These are phyloP conservation scores for Wallacemonas sp. DNA, from an alignment of 208 protist species.

Conservation along the genomic window DNA sequence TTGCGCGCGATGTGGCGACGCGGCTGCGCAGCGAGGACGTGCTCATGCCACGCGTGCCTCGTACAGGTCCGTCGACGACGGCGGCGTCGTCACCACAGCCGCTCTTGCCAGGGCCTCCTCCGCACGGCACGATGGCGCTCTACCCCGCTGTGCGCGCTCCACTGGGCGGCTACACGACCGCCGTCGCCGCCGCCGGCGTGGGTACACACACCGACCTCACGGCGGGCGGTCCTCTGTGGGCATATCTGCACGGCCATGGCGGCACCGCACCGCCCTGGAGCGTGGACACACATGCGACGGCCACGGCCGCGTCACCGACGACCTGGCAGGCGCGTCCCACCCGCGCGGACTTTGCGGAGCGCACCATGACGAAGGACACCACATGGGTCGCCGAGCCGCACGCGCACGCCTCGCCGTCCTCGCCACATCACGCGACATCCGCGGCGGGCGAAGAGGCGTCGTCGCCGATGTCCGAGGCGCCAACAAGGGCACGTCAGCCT, in stretches of 20 bases:
- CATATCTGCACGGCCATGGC: not conserved
- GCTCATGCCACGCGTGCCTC: not conserved
- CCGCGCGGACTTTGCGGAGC: too few species aligned
- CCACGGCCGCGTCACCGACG: too few species aligned
- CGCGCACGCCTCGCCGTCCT: too few species aligned
- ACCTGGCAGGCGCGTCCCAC: too few species aligned
- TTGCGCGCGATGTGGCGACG: slow-evolving; percentile 3
- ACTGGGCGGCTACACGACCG: not conserved
- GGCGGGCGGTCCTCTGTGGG: slow-evolving; percentile 1
- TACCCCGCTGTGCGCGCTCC: not conserved
- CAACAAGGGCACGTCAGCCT: too few species aligned
- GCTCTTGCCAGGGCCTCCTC: too few species aligned
- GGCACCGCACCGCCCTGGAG: not conserved
- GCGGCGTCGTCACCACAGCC: not conserved
- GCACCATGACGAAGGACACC: too few species aligned
- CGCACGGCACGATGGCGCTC: not conserved
- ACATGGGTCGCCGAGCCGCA: too few species aligned
- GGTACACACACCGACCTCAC: slow-evolving; percentile 4
- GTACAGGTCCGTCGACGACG: not conserved
- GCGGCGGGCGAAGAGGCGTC: too few species aligned
- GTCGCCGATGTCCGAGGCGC: too few species aligned
- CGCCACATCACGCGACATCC: too few species aligned
- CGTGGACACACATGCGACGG: too few species aligned
- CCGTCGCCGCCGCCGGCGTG: not conserved
- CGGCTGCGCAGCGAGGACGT: slow-evolving; percentile 7